Evolutionary conservation across 192 early-diverging fungal genomes (phyloP), one percentile per base, ranked within the genome.

Genomic region (Podila epicladia): DNA sequence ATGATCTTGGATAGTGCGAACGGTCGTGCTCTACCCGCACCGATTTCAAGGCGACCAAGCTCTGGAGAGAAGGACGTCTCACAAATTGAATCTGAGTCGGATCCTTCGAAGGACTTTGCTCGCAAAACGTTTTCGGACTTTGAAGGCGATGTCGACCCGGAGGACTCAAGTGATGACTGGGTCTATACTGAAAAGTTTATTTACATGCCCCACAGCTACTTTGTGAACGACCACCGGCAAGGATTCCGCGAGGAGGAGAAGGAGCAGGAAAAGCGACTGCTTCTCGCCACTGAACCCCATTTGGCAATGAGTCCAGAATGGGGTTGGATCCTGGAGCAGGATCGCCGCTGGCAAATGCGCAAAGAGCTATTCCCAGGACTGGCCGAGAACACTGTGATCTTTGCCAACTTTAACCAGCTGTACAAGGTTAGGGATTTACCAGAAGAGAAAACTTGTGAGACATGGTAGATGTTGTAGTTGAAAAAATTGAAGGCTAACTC

Each of bases 341-440:
- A 93, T 35, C 83, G 87, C 65, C 88, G 97, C 41, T 92, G 92
- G 86, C 87, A 90, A 60, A 96, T 97, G 94, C 91, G 97, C 32
- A 87, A 86, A 58, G 92, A 95, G 74, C 73, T 97, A 33, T 98
- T 98, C 64, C 96, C 97, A 32, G 83, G 87, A 49, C 63, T 97
- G 50, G 79, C 87, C 22, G 95, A 96, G 75, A 91, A 95, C 82
- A 90, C 89, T 22, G 91, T 96, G 22, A 97, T 98, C 62, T 97
- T 94, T 91, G 96, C 97, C 64, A 97, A 96, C 83, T 97, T 98
- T 74, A 98, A 98, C 83, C 97, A 98, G 87, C 86, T 97, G 11
- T 98, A 98, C 87, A 98, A 98, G 82, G 84, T 92, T 74, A 24
- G 69, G 69, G 12, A n/a, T 48, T 20, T 48, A 20, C 22, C 22